Evolutionary conservation across 2,329 filamentous ascomycete species (phyloP), one percentile per base, ranked within the genome.

Genomic region (Polychaeton citri): DNA sequence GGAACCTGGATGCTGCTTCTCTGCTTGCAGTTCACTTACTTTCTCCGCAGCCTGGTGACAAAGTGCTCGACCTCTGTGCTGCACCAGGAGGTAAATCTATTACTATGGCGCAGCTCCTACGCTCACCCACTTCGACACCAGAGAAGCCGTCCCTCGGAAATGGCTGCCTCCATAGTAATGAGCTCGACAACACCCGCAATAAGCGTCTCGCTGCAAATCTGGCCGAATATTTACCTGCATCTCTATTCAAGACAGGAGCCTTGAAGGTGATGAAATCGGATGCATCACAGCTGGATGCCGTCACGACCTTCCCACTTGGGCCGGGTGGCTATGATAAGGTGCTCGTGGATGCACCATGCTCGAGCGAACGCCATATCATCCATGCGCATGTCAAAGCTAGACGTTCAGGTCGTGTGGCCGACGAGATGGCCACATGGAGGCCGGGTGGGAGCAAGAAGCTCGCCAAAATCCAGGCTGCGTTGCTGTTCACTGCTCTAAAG

Each of bases 261-360:
- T 26, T 47, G 15, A 48, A 46, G 7, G 43, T 48, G 5, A 38
- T 50, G 9, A 46, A 46, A n/a, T 30, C 49, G 2, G 48, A 54
- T 36, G 47, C 37, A 3, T 40, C 43, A 3, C 40, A 40, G 13
- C 31, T 41, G 3, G 39, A 45, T 26, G 44, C 42, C n/a, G 43
- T 40, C 12, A 43, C 39, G 12, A 44, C 45, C 18, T 43, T 56
- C 1, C 49, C 51, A 0, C 44, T 51, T 6, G 54, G 55, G 0
- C 41, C 47, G 1, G 52, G 50, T 2, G 52, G 54, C 6, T 64
- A 61, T 40, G 61, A 63, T 37, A 59, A 57, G 34, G 57, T 62
- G 1, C 49, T 63, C 3, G 48, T 63, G 5, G 60, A 64, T 37
- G 59, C 59, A 3, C 59, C 61, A 10, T 63, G 60, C 39, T 62